phyloP scores from a whole-genome alignment of 805 yeast genomes.

The Myxozyma nipponensis region DNA sequence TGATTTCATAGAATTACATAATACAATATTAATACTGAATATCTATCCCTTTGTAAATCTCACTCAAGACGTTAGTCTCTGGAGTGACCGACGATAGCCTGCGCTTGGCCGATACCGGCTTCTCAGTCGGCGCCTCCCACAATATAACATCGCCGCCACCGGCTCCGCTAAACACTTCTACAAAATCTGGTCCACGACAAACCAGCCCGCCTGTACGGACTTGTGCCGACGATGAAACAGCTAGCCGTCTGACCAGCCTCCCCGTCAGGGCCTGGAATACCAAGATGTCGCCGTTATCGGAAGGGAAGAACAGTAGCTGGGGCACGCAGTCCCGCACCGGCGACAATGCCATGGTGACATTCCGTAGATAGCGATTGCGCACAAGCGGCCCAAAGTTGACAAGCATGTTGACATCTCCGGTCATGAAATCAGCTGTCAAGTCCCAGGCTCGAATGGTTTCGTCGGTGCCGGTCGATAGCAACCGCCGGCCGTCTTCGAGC shows the following conservation, averaged over 20 bases:
- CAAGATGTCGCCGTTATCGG: constrained; percentile 69
- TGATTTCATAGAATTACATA: constrained; percentile 30
- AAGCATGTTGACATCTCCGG: constrained; percentile 46
- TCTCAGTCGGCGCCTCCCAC: constrained; percentile 20
- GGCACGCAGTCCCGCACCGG: constrained; percentile 51
- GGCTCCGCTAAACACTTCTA: constrained; percentile 24
- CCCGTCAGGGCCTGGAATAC: constrained; percentile 60
- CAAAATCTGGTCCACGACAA: constrained; percentile 24
- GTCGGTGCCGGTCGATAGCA: constrained; percentile 72
- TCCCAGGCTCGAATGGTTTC: constrained; percentile 82
- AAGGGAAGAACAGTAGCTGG: constrained; percentile 63
- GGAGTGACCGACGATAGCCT: background rate
- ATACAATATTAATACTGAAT: constrained; percentile 1
- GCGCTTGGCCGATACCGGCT: background rate
- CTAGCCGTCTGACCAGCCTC: constrained; percentile 55
- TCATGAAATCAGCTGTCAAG: constrained; percentile 39
- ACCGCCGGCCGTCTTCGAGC: constrained; percentile 59
- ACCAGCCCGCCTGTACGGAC: constrained; percentile 18
- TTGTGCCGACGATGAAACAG: constrained; percentile 15
- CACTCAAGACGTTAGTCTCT: constrained; percentile 12
- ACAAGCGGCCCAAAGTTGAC: constrained; percentile 76
- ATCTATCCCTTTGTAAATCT: constrained; percentile 21
- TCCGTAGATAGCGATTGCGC: constrained; percentile 58
- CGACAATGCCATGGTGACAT: constrained; percentile 52
- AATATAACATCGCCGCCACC: constrained; percentile 24